phyloP scores from a whole-genome alignment of 2,329 filamentous ascomycete species.

The Fusarium equiseti region DNA sequence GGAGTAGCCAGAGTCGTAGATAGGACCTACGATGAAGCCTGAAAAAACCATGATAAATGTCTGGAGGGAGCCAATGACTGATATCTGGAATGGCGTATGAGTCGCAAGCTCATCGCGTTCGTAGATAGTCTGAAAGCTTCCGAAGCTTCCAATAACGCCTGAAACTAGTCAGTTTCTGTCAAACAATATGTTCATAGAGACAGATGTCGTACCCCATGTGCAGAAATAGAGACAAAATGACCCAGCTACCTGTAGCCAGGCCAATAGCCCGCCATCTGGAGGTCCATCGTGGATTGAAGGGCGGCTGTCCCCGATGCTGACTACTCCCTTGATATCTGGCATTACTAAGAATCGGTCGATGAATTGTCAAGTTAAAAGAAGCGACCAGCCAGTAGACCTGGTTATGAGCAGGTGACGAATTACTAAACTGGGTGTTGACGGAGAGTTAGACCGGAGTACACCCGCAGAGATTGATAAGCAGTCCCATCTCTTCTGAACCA shows the following conservation, averaged over 20 bases:
- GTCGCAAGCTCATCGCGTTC: constrained; percentile 18
- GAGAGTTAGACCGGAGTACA: accelerated
- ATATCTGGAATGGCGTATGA: constrained; percentile 38
- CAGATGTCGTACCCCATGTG: constrained; percentile 37
- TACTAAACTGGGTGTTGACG: accelerated
- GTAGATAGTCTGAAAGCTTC: constrained; percentile 46
- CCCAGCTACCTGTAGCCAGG: constrained; percentile 43
- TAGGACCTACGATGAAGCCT: constrained; percentile 38
- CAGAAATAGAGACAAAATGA: constrained; percentile 43
- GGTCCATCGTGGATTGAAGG: not conserved
- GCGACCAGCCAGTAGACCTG: accelerated
- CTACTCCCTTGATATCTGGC: not conserved
- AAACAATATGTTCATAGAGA: accelerated
- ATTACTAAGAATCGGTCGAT: not conserved
- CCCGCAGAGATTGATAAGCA: not conserved
- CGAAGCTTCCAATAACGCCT: constrained; percentile 44
- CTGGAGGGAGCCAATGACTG: constrained; percentile 39
- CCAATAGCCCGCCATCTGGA: constrained; percentile 33
- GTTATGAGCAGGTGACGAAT: not conserved
- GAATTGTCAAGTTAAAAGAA: accelerated
- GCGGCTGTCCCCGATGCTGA: not conserved
- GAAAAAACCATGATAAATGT: constrained; percentile 44
- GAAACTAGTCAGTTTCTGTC: accelerated
- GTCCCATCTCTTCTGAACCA: not conserved
- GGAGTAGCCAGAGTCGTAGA: constrained; percentile 42